Base-by-base conservation (phyloP, 1,139 yeast genomes). In the Yamadazyma conglobata region DNA sequence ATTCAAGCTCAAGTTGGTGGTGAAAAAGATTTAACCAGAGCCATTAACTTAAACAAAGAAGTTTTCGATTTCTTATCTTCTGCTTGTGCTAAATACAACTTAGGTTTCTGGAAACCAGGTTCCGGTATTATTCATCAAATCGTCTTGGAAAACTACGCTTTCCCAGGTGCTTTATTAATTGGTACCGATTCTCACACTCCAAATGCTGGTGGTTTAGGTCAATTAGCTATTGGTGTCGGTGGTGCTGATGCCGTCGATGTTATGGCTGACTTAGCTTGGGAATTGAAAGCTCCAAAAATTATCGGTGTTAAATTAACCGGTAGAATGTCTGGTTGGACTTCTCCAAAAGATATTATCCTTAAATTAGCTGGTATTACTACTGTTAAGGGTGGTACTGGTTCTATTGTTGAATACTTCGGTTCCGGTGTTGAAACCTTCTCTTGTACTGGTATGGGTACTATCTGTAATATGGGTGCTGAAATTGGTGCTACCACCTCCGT, bases 211-310 rank as follows among this genome's bases (percentile, higher is more conserved):
- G 98, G 97, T 70, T 77, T 91, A 56, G 98, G 98, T 72, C 94
- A 85, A 73, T 76, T 89, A 54, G 97, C 97, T 53, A 91, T 91
- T 58, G 98, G 97, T 80, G 97, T 91, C 50, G 98, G 98, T 79
- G 98, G 97, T 81, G 98, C 98, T 54, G 98, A 91, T 65, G 97
- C 97, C 47, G 97, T 91, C 54, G 97, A 91, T 67, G 98, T 86
- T 53, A 78, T 91, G 85, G 88, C 96, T 44, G 82, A 82, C 60
- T 73, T 85, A 53, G 83, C 98, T 44, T 91, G 97, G 97, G 98
- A 91, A 72, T 79, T 91, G 60, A 89, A 89, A 79, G 97, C 97
- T 49, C 98, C 98, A 61, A 89, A 89, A 76, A 79, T 87, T 50
- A 73, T 89, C 48, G 98, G 98, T 74, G 97, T 91, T 54, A 87